These are phyloP conservation scores for Penicillium frequentans DNA, from an alignment of 2,329 filamentous ascomycete species.

Conservation along the genomic window DNA sequence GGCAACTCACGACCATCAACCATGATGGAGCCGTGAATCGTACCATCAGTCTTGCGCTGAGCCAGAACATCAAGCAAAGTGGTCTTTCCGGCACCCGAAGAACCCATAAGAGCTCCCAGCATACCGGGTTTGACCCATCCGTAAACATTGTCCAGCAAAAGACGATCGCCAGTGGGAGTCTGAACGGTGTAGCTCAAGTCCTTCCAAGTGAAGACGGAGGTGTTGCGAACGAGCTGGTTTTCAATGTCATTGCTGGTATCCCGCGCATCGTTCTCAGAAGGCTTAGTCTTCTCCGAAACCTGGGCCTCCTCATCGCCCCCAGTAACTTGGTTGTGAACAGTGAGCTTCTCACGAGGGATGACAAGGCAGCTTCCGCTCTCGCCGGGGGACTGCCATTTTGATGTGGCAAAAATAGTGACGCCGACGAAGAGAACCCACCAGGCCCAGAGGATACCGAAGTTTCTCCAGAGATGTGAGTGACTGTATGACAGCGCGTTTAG, in stretches of 20 bases:
- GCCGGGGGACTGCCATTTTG: conserved; percentile 55
- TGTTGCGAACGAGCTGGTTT: conserved; percentile 11
- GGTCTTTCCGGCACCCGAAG: conserved; percentile 12
- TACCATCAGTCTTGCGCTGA: conserved; percentile 13
- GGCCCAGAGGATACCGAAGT: conserved; percentile 63
- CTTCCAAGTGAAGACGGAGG: conserved; percentile 14
- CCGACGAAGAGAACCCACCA: conserved; percentile 62
- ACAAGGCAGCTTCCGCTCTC: conserved; percentile 58
- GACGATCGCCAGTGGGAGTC: conserved; percentile 10
- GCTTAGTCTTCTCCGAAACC: conserved; percentile 24
- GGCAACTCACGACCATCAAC: conserved; percentile 11
- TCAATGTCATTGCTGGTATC: conserved; percentile 8
- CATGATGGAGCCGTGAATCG: conserved; percentile 8
- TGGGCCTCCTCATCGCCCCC: conserved; percentile 53
- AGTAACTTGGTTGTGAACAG: background rate
- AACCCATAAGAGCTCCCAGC: conserved; percentile 14
- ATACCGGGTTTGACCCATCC: conserved; percentile 14
- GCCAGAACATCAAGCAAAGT: conserved; percentile 12
- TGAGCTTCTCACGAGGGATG: conserved; percentile 57
- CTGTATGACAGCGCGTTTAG: conserved; percentile 56
- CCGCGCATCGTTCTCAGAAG: conserved; percentile 18
- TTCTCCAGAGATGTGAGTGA: conserved; percentile 57
- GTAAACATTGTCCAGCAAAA: conserved; percentile 10
- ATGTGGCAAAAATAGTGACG: conserved; percentile 60
- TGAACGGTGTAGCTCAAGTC: conserved; percentile 10